A percentile compares a stretch with the other conserved stretches of the same genome.
These are phyloP conservation scores for Plectosphaerella sp. DNA, from an alignment of 2,329 filamentous ascomycete species.

Conservation along the genomic window DNA sequence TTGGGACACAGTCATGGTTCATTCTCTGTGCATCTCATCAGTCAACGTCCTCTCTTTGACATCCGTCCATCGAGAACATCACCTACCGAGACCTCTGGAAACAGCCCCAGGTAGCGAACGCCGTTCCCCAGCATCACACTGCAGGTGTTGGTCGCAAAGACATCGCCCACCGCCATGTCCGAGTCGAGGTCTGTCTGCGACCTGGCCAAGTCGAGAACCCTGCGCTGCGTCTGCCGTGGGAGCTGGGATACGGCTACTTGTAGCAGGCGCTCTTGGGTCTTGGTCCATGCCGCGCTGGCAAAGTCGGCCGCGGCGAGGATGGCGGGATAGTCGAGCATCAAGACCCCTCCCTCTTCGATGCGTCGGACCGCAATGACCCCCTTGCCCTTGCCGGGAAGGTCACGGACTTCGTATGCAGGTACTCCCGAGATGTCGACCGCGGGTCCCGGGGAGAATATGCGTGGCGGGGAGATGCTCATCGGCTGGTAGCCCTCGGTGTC, in stretches of 20 bases:
- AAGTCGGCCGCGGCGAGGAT: slow-evolving; percentile 18
- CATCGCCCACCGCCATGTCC: slow-evolving; percentile 17
- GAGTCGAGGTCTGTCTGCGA: slow-evolving; percentile 16
- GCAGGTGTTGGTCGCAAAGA: slow-evolving; percentile 26
- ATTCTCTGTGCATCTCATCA: slow-evolving; percentile 17
- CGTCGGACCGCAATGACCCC: slow-evolving; percentile 23
- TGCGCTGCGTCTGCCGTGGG: slow-evolving; percentile 11
- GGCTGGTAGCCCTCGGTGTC: neutral
- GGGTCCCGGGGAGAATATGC: neutral
- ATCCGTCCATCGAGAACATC: neutral
- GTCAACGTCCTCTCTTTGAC: neutral
- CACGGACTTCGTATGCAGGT: slow-evolving; percentile 17
- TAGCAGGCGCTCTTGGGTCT: slow-evolving; percentile 18
- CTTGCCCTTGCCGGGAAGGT: slow-evolving; percentile 20
- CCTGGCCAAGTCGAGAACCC: slow-evolving; percentile 18
- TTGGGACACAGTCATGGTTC: slow-evolving; percentile 29
- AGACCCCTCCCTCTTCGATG: slow-evolving; percentile 22
- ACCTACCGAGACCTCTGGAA: slow-evolving; percentile 25
- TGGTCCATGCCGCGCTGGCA: slow-evolving; percentile 8
- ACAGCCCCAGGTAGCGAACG: slow-evolving; percentile 21
- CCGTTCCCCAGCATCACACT: slow-evolving; percentile 14
- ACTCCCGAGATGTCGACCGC: neutral
- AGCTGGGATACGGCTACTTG: slow-evolving; percentile 19
- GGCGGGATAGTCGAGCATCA: slow-evolving; percentile 22
- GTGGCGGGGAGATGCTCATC: neutral